A percentile compares a stretch with the other conserved stretches of the same genome.
phyloP scores from a whole-genome alignment of 768 basidiomycete species.

The Lactarius hengduanensis region DNA sequence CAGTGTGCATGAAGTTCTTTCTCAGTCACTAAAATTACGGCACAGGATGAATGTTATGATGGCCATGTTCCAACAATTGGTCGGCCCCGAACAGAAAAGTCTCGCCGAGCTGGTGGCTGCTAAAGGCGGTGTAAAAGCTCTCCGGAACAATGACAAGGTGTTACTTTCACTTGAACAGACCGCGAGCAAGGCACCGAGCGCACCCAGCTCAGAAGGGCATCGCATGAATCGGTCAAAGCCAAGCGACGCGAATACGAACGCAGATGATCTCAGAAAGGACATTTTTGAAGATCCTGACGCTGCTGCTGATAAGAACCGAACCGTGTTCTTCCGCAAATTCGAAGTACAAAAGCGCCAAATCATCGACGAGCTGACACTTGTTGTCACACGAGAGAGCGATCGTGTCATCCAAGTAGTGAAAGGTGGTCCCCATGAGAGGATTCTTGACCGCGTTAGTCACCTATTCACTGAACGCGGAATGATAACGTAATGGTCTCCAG shows the following conservation, averaged over 20 bases:
- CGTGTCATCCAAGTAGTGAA: slow-evolving; percentile 27
- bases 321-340: slow-evolving; percentile 31
- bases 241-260: background rate
- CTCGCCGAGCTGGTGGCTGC: slow-evolving; percentile 19
- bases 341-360: slow-evolving; percentile 27
- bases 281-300: slow-evolving; percentile 29
- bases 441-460: slow-evolving; percentile 23
- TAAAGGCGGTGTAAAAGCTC: slow-evolving; percentile 31
- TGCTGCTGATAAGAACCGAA: slow-evolving; percentile 29
- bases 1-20: background rate
- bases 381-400: slow-evolving; percentile 28
- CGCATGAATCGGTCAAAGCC: background rate
- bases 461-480: background rate
- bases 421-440: slow-evolving; percentile 32
- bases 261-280: slow-evolving; percentile 26
- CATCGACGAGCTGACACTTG: slow-evolving; percentile 22
- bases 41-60: slow-evolving; percentile 27
- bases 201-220: background rate
- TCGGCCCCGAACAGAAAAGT: slow-evolving; percentile 24
- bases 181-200: slow-evolving; percentile 6
- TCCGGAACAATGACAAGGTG: slow-evolving; percentile 28
- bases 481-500: background rate
- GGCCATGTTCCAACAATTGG: slow-evolving; percentile 23
- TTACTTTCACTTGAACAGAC: slow-evolving; percentile 29
- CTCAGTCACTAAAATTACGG: background rate